Evolutionary conservation across 345 rosid genomes (phyloP).

Genomic region (Murraya koenigii): DNA sequence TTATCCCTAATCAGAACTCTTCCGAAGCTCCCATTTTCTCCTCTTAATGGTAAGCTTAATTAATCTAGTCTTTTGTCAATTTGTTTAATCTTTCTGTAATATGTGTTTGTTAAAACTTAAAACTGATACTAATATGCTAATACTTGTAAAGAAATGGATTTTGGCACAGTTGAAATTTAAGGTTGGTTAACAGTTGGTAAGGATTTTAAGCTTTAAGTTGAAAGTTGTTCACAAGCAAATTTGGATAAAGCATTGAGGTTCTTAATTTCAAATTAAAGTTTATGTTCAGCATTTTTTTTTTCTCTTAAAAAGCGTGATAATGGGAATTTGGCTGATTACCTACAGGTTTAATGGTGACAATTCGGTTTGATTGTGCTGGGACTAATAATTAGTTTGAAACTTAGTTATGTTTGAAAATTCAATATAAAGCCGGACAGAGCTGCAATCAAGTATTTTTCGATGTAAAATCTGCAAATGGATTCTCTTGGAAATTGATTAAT

Average conservation of each 20-base stretch:
- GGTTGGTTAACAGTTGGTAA: neutral
- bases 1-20: slow-evolving; percentile 35
- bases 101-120: neutral
- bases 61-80: neutral
- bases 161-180: neutral
- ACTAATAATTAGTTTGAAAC: neutral
- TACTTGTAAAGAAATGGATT: neutral
- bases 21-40: slow-evolving; percentile 40
- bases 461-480: neutral
- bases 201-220: neutral
- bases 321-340: neutral
- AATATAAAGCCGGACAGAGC: neutral
- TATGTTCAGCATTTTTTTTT: neutral
- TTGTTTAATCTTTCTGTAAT: neutral
- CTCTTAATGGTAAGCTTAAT: slow-evolving; percentile 33
- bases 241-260: neutral
- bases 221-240: neutral
- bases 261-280: neutral
- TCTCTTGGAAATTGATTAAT: neutral
- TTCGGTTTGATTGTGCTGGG: neutral
- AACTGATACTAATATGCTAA: neutral
- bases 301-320: neutral
- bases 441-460: neutral
- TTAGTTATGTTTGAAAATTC: neutral
- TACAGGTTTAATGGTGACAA: neutral